phyloP scores from a whole-genome alignment of 495 filamentous ascomycete genomes.

The Ramalina intermedia region DNA sequence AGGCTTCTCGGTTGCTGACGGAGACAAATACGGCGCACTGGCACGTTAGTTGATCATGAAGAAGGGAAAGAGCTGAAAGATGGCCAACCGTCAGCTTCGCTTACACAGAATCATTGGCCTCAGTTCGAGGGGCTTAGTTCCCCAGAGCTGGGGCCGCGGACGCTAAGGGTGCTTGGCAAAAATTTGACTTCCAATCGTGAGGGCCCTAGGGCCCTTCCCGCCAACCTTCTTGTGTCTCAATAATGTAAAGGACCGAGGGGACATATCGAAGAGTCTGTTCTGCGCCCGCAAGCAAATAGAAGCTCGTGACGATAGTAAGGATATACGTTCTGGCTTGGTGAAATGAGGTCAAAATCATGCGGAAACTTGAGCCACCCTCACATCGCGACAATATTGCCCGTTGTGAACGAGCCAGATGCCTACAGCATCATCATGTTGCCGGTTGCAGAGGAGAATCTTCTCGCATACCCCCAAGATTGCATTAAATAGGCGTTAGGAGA shows the following conservation, averaged over 20 bases:
- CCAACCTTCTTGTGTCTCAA: too few species aligned
- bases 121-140: too few species aligned
- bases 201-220: too few species aligned
- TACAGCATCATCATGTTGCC: constrained; percentile 3
- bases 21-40: too few species aligned
- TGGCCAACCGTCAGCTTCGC: too few species aligned
- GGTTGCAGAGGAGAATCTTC: not conserved
- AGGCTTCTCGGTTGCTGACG: too few species aligned
- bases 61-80: too few species aligned
- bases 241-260: not conserved
- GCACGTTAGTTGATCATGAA: too few species aligned
- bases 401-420: not conserved
- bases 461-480: not conserved
- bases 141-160: too few species aligned
- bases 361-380: constrained; percentile 49
- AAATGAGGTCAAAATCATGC: constrained; percentile 95
- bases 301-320: not conserved
- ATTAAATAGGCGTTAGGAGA: not conserved
- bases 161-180: too few species aligned
- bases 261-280: not conserved
- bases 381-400: constrained; percentile 2
- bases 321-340: constrained; percentile 38
- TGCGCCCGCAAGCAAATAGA: constrained; percentile 7
- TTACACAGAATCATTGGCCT: too few species aligned
- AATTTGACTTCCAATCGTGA: too few species aligned